A percentile compares a stretch with the other conserved stretches of the same genome.
Conservation (phyloP, 2,329 filamentous ascomycete species). For the Aspergillus ochraceus region DNA sequence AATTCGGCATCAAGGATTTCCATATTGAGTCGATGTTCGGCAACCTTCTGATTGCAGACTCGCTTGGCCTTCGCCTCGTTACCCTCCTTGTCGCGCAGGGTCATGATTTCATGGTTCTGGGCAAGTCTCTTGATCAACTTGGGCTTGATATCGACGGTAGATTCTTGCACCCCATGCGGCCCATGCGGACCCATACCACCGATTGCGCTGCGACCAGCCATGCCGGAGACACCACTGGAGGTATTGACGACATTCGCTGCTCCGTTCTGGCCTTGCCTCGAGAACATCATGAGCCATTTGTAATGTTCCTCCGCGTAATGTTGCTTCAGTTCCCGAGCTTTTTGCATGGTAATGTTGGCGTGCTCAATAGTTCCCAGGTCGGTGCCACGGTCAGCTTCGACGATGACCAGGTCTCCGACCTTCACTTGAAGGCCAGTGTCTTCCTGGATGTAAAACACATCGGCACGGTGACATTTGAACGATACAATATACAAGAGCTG, state of each 20-base stretch:
- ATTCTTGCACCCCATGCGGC: constrained; percentile 71
- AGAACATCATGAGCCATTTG: constrained; percentile 99
- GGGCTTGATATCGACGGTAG: constrained; percentile 78
- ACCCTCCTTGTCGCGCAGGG: constrained; percentile 90
- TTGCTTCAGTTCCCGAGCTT: constrained; percentile 85
- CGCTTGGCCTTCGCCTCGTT: constrained; percentile 97
- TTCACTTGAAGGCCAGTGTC: constrained; percentile 90
- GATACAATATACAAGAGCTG: constrained; percentile 72
- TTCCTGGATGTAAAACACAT: constrained; percentile 96
- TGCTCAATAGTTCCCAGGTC: constrained; percentile 91
- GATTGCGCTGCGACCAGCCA: constrained; percentile 68
- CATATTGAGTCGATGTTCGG: constrained; percentile 93
- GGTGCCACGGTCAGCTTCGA: constrained; percentile 93
- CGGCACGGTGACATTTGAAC: constrained; percentile 93
- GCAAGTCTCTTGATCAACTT: constrained; percentile 96
- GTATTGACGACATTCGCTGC: constrained; percentile 41
- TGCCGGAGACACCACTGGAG: constrained; percentile 61
- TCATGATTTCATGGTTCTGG: constrained; percentile 84
- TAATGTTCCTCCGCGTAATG: constrained; percentile 94
- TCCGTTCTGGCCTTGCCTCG: constrained; percentile 63
- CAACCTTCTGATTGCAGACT: constrained; percentile 94
- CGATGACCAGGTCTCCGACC: constrained; percentile 90
- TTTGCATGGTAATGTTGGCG: constrained; percentile 82
- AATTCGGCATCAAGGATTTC: constrained; percentile 98
- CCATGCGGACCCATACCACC: constrained; percentile 76